Evolutionary conservation across 768 basidiomycete genomes (phyloP), one percentile per base, ranked within the genome.

Genomic region (Boletus pseudo-olivaceus): DNA sequence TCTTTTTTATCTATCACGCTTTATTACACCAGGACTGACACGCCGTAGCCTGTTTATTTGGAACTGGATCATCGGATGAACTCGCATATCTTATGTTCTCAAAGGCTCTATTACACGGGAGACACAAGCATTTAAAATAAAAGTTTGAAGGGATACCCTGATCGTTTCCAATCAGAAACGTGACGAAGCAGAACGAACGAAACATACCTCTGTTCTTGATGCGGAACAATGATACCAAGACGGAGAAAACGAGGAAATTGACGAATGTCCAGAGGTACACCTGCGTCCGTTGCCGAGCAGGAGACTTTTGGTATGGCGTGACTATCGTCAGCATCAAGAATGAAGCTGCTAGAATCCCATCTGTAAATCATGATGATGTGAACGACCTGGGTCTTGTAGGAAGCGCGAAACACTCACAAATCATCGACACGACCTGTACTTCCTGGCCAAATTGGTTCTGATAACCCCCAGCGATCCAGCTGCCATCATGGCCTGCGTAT

Each of bases 391-490:
- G 5, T 23, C 5, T 10, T 2, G 41, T 17, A 15, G 9, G 20
- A 58, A 41, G 53, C 30, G 12, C 50, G 44, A 29, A 35, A 58
- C 34, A 82, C 93, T 61, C 64, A 98, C 97, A 98, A 27, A 95
- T 81, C 58, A 83, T 78, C 4, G 87, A 81, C 19, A 98, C 77
- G 44, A 97, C 88, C 61, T 93, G 88, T 17, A 88, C 89, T 75
- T 99, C 97, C 69, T 95, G 88, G 7, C 95, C 96, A 66, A 81
- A 90, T 71, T 97, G 94, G 62, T 85, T 93, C 67, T 87, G 86
- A 73, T 85, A 98, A 5, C 96, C 96, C 10, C 74, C 78, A 9
- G 93, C 90, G 63, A 99, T 87, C 88, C 93, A 94, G 46, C 80
- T 75, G 23, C 86, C 84, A 51, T 82, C 78, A 0, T 75, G 74